These are phyloP conservation scores for Aspergillus heteromorphus DNA, from an alignment of 495 filamentous ascomycete species.

Conservation along the genomic window DNA sequence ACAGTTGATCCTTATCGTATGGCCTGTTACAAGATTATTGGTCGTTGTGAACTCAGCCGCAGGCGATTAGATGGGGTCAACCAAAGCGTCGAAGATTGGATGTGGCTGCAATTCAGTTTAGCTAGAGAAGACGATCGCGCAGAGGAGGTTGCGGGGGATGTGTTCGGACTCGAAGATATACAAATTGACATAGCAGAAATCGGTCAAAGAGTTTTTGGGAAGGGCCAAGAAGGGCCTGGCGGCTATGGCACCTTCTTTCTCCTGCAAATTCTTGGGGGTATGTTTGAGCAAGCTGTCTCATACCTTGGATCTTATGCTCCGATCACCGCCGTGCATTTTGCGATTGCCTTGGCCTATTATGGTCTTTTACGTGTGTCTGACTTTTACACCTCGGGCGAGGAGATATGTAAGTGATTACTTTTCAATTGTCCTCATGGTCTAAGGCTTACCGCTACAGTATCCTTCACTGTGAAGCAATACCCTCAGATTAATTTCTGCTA, in stretches of 20 bases:
- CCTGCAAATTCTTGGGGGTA: conserved; percentile 79
- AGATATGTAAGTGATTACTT: conserved; percentile 55
- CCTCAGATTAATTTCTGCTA: conserved; percentile 92
- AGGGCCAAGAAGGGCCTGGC: conserved; percentile 62
- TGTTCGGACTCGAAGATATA: conserved; percentile 82
- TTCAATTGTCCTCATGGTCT: conserved; percentile 1
- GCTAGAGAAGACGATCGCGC: conserved; percentile 79
- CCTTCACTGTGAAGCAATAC: conserved; percentile 64
- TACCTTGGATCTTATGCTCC: conserved; percentile 87
- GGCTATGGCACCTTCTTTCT: conserved; percentile 89
- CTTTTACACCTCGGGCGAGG: conserved; percentile 60
- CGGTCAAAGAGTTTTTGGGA: conserved; percentile 79
- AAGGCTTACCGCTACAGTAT: conserved; percentile 47
- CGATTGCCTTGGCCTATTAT: conserved; percentile 84
- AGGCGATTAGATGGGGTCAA: conserved; percentile 75
- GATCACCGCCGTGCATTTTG: conserved; percentile 90
- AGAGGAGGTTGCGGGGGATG: conserved; percentile 78
- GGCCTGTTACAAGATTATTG: conserved; percentile 96
- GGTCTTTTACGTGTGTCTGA: conserved; percentile 82
- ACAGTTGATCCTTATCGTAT: conserved; percentile 91
- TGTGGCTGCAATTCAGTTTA: conserved; percentile 93
- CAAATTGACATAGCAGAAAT: conserved; percentile 81
- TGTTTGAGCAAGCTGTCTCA: conserved; percentile 91
- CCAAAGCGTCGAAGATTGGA: conserved; percentile 86
- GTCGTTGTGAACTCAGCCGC: conserved; percentile 81